Base-by-base conservation (phyloP, 1,284 basidiomycete genomes). In the Rhodotorula sp. region DNA sequence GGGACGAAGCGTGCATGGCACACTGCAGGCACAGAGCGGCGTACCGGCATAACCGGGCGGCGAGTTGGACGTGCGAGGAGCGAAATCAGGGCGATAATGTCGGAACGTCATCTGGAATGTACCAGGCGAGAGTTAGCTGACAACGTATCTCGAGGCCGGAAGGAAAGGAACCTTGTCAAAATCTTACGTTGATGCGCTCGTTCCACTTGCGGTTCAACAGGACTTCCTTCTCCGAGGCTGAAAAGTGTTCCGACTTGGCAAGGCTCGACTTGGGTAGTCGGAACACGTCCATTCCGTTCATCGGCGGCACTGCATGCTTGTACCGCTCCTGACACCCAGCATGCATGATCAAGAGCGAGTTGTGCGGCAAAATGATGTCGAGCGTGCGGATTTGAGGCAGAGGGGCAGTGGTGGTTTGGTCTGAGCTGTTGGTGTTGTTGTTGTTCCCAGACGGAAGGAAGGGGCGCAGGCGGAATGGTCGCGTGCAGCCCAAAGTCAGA, bases 321-420 rank as follows among this genome's bases (percentile, higher is more conserved):
- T 89, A 97, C 29, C 84, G 84, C 80, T 97, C 93, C 82, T 97
- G 94, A 72, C 88, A 89, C 2, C 90, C 89, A 0, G 91, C 91
- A 75, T 94, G 91, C 94, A 97, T 97, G 76, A 95, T 89, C n/a
- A 87, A 84, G 46, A 93, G 83, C 88, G 90, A 91, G 79, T 96
- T 96, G 78, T 96, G 93, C 8, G 86, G 81, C 33, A 96, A 81
- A 18, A 88, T 87, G 30, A 95, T 85, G 79, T 94, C 91, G 80
- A 89, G 94, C 0, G 93, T 95, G 42, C 71, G 62, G 37, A 67
- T 53, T 24, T 48, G 15, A n/a, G 37, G 56, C 4, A 55, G 58
- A 44, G 63, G 14, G 54, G 57, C 73, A 87, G 85, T n/a, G 33
- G 7, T 7, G 33, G 33, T 8, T 14, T 42, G 37, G 37, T 42